Evolutionary conservation across 257 asterid genomes (phyloP).

Genomic region (Petrea volubilis): DNA sequence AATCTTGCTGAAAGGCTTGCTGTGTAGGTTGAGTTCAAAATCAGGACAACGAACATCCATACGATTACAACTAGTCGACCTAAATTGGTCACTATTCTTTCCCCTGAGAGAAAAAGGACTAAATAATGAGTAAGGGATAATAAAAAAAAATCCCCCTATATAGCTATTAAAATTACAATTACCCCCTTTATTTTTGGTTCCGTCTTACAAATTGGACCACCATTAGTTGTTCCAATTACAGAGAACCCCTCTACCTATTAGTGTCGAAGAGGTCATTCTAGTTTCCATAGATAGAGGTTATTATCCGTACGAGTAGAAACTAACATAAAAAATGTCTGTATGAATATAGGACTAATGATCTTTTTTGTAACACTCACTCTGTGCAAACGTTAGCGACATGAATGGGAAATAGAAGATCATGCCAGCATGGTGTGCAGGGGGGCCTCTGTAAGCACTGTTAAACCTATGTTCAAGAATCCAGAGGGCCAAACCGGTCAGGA

Average conservation of each 20-base stretch:
- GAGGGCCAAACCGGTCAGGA: constrained; percentile 35
- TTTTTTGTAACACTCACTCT: constrained; percentile 39
- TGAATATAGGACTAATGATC: too few relatives aligned
- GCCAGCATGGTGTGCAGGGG: constrained; percentile 37
- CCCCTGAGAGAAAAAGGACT: constrained; percentile 24
- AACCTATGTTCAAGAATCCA: constrained; percentile 47
- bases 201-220: too few relatives aligned
- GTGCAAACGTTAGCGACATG: constrained; percentile 40
- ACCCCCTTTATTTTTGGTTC: too few relatives aligned
- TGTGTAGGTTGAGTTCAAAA: constrained; percentile 40
- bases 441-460: constrained; percentile 37
- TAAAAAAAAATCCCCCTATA: too few relatives aligned
- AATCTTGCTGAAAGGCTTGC: constrained; percentile 42
- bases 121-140: background rate
- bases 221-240: too few relatives aligned
- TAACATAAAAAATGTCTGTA: too few relatives aligned
- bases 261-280: too few relatives aligned
- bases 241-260: too few relatives aligned
- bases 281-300: too few relatives aligned
- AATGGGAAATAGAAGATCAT: constrained; percentile 40
- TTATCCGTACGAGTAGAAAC: too few relatives aligned
- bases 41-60: constrained; percentile 46
- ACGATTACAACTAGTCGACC: constrained; percentile 39
- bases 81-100: constrained; percentile 39
- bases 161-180: too few relatives aligned